These are phyloP conservation scores for Penstemon eatonii DNA, from an alignment of 257 asterid species.

Conservation along the genomic window DNA sequence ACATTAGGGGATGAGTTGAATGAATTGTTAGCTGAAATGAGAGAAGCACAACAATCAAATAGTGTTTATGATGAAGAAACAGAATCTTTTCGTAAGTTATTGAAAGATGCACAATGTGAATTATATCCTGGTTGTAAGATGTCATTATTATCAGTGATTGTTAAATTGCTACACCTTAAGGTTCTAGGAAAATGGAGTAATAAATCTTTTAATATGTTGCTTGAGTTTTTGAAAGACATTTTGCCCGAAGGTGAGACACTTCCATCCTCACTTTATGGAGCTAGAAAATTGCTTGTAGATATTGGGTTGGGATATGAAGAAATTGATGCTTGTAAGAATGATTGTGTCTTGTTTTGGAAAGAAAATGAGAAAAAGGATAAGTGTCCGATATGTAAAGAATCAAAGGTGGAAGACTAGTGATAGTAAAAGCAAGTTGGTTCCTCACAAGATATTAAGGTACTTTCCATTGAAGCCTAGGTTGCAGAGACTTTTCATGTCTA, in stretches of 20 bases:
- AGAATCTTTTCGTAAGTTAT: background rate
- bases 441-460: slow-evolving; percentile 8
- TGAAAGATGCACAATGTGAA: background rate
- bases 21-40: background rate
- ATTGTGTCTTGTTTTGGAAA: slow-evolving; percentile 4
- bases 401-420: background rate
- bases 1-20: background rate
- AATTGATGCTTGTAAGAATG: slow-evolving; percentile 7
- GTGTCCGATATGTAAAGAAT: background rate
- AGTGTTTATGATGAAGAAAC: background rate
- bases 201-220: background rate
- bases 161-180: background rate
- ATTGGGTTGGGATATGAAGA: slow-evolving; percentile 6
- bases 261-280: background rate
- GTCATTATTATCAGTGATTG: background rate
- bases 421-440: background rate
- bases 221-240: background rate
- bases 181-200: background rate
- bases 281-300: background rate
- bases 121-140: background rate
- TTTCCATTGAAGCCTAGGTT: slow-evolving; percentile 6
- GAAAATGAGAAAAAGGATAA: background rate
- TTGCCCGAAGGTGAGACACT: background rate
- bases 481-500: background rate
- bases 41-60: background rate